Percentiles rank a stretch among this genome's conserved stretches.
Conservation (phyloP, 1,284 basidiomycete species). For the Coniferiporia sulphurascens region DNA sequence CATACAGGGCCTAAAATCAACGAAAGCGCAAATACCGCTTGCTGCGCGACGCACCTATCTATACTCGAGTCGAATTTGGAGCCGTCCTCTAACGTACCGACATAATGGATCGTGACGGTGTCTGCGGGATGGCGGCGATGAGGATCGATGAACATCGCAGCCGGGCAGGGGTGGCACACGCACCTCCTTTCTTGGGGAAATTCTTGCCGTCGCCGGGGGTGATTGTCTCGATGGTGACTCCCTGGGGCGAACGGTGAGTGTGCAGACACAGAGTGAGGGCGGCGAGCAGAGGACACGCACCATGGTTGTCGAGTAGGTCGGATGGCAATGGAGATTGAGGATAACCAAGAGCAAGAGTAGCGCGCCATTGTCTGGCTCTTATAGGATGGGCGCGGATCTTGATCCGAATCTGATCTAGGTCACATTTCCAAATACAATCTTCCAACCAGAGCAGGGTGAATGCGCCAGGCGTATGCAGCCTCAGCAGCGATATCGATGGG, state of each 20-base stretch:
- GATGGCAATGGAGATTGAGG: constrained; percentile 10
- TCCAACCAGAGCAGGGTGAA: constrained; percentile 12
- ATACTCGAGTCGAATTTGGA: constrained; percentile 66
- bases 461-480: neutral
- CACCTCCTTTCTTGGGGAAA: constrained; percentile 49
- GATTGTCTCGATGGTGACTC: constrained; percentile 42
- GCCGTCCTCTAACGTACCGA: constrained; percentile 28
- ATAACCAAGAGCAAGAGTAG: constrained; percentile 13
- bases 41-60: constrained; percentile 46
- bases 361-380: constrained; percentile 3
- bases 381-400: constrained; percentile 63
- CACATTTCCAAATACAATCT: constrained; percentile 2
- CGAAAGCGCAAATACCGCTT: neutral
- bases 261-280: constrained; percentile 24
- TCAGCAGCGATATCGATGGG: constrained; percentile 14
- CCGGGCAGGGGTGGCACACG: constrained; percentile 3
- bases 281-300: constrained; percentile 32
- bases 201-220: constrained; percentile 40
- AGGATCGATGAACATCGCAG: neutral
- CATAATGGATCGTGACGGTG: constrained; percentile 35
- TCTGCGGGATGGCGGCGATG: constrained; percentile 30
- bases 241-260: constrained; percentile 38
- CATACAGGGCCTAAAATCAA: neutral
- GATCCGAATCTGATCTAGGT: constrained; percentile 43
- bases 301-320: neutral